phyloP scores from a whole-genome alignment of 2,329 filamentous ascomycete species.

The Claviceps spartinae region DNA sequence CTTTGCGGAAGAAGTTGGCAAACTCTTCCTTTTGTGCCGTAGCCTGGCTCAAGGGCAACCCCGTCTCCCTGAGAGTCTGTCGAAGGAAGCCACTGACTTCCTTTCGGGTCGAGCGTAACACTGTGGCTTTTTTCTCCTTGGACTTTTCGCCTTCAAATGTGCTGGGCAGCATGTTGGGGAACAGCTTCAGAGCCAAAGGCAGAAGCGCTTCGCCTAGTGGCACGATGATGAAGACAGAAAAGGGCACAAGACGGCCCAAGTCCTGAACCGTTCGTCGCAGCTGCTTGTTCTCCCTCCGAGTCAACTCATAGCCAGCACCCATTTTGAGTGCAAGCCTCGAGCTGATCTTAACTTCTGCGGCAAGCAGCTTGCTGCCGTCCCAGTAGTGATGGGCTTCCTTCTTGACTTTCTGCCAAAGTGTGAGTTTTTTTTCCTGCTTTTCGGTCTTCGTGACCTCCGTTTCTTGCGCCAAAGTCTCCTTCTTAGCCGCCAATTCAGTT shows the following conservation, averaged over 20 bases:
- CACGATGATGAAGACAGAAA: constrained; percentile 93
- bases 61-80: constrained; percentile 83
- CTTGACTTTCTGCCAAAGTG: constrained; percentile 83
- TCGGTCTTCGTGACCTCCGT: constrained; percentile 40
- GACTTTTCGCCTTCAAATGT: constrained; percentile 89
- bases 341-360: constrained; percentile 85
- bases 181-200: constrained; percentile 81
- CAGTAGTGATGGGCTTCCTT: constrained; percentile 91
- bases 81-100: constrained; percentile 87
- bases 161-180: constrained; percentile 94
- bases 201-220: constrained; percentile 90
- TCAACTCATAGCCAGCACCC: constrained; percentile 94
- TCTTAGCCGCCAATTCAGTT: constrained; percentile 49
- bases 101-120: constrained; percentile 73
- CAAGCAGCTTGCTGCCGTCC: constrained; percentile 94
- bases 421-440: constrained; percentile 75
- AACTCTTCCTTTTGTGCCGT: constrained; percentile 91
- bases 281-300: constrained; percentile 83
- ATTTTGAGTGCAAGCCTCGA: constrained; percentile 87
- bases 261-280: constrained; percentile 88
- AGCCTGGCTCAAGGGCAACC: constrained; percentile 69
- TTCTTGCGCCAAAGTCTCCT: constrained; percentile 46
- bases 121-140: constrained; percentile 76
- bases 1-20: constrained; percentile 91
- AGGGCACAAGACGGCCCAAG: constrained; percentile 81